phyloP scores from a whole-genome alignment of 2,329 filamentous ascomycete species.

The Pseudocercospora fijiensis region DNA sequence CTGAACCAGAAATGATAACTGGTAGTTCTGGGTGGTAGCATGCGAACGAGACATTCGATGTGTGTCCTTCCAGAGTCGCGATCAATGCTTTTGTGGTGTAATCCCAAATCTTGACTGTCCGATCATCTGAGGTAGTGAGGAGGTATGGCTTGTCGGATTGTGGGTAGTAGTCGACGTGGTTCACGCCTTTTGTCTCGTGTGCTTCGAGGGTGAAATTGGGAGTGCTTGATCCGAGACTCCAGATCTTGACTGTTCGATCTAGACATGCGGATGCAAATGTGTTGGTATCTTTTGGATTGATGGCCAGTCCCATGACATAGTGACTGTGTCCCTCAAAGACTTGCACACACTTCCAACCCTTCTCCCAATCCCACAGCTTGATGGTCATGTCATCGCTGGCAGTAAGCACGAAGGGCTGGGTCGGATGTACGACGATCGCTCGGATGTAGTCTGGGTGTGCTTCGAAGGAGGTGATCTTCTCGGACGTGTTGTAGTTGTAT shows the following conservation, averaged over 20 bases:
- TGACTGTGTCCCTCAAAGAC: slow-evolving; percentile 95
- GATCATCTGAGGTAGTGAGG: slow-evolving; percentile 92
- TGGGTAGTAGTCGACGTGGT: slow-evolving; percentile 87
- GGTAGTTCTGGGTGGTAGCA: slow-evolving; percentile 97
- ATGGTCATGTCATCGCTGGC: slow-evolving; percentile 98
- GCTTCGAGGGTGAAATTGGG: slow-evolving; percentile 97
- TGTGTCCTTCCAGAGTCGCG: slow-evolving; percentile 93
- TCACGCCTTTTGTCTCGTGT: slow-evolving; percentile 95
- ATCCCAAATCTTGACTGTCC: slow-evolving; percentile 97
- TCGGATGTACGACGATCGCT: slow-evolving; percentile 91
- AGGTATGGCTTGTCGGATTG: slow-evolving; percentile 76
- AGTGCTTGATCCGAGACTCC: slow-evolving; percentile 89
- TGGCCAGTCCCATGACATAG: slow-evolving; percentile 94
- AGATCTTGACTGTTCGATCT: slow-evolving; percentile 96
- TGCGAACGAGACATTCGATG: slow-evolving; percentile 96
- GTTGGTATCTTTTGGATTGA: slow-evolving; percentile 91
- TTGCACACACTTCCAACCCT: slow-evolving; percentile 95
- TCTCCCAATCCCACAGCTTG: slow-evolving; percentile 99
- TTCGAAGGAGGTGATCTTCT: slow-evolving; percentile 97
- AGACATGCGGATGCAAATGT: slow-evolving; percentile 73
- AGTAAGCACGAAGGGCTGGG: slow-evolving; percentile 91
- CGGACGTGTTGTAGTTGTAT: slow-evolving; percentile 99
- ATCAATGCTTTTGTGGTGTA: slow-evolving; percentile 98
- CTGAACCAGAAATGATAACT: slow-evolving; percentile 95
- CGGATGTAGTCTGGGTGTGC: slow-evolving; percentile 98